phyloP scores from a whole-genome alignment of 75 land plant species.

The Cryptomeria japonica region DNA sequence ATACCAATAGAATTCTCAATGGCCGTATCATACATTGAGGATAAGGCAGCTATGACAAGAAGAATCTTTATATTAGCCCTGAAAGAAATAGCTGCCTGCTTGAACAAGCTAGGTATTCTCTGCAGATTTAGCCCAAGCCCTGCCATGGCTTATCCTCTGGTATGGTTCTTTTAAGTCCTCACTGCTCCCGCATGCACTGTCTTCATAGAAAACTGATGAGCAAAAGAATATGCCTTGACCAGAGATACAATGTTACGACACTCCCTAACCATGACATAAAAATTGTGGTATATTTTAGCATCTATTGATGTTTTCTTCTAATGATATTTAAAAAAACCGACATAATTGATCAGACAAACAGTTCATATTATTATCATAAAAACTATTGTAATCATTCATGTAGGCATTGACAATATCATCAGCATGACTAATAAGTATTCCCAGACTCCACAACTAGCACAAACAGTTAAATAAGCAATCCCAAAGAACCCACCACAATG shows the following conservation, averaged over 20 bases:
- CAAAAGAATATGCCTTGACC: background rate
- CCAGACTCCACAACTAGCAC: background rate
- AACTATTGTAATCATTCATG: background rate
- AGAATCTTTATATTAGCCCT: slow-evolving; percentile 14
- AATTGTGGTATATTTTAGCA: background rate
- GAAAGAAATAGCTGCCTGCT: slow-evolving; percentile 20
- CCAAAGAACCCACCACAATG: background rate
- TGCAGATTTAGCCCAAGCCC: background rate
- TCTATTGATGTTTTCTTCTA: background rate
- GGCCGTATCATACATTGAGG: slow-evolving; percentile 15
- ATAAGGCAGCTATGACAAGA: slow-evolving; percentile 17
- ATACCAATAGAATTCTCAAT: slow-evolving; percentile 25
- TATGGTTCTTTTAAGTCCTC: background rate
- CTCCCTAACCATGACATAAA: background rate
- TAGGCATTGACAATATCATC: background rate
- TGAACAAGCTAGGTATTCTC: slow-evolving; percentile 13
- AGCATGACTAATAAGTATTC: background rate
- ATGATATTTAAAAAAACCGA: background rate
- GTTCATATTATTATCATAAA: background rate
- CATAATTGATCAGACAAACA: background rate
- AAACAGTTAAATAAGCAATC: background rate
- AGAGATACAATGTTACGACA: background rate
- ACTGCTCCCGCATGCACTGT: background rate
- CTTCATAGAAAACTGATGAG: background rate
- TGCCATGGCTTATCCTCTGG: background rate